Conservation (phyloP, 2,329 filamentous ascomycete genomes). For the Cylindrodendrum hubeiense region DNA sequence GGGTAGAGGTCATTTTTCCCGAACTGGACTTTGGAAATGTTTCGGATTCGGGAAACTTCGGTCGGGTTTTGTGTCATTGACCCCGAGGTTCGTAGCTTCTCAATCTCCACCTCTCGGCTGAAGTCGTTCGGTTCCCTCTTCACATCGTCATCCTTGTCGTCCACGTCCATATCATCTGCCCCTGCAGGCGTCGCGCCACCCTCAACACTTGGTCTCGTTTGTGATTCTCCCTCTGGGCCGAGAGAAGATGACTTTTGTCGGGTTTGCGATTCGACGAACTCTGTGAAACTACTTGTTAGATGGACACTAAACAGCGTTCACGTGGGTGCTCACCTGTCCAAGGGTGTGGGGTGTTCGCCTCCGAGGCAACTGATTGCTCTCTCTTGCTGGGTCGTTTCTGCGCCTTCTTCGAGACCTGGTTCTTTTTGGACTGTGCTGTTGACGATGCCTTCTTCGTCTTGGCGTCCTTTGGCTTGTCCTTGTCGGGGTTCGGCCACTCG, state of each 20-base stretch:
- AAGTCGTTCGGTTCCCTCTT: constrained; percentile 69
- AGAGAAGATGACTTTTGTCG: constrained; percentile 58
- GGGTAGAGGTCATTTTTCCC: constrained; percentile 92
- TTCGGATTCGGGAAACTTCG: constrained; percentile 95
- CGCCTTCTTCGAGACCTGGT: constrained; percentile 68
- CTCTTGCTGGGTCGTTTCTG: constrained; percentile 68
- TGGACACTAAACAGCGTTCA: neutral
- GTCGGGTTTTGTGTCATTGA: constrained; percentile 99
- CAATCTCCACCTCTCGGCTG: constrained; percentile 91
- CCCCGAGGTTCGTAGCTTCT: constrained; percentile 92
- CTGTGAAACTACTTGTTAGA: constrained; percentile 38
- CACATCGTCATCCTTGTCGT: constrained; percentile 60
- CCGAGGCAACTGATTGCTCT: constrained; percentile 67
- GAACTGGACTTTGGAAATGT: constrained; percentile 94
- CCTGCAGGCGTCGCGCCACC: constrained; percentile 59
- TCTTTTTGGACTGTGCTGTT: constrained; percentile 68
- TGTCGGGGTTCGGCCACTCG: constrained; percentile 95
- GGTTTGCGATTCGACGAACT: constrained; percentile 62
- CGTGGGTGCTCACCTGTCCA: constrained; percentile 55
- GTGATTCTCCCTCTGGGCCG: constrained; percentile 58
- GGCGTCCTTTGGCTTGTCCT: constrained; percentile 79
- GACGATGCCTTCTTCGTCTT: constrained; percentile 79
- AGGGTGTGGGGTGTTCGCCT: constrained; percentile 66
- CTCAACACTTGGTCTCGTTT: constrained; percentile 58
- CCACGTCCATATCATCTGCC: constrained; percentile 66